Percentiles rank a stretch among this genome's conserved stretches.
phyloP scores from a whole-genome alignment of 1,284 basidiomycete species.

The Malassezia restricta region DNA sequence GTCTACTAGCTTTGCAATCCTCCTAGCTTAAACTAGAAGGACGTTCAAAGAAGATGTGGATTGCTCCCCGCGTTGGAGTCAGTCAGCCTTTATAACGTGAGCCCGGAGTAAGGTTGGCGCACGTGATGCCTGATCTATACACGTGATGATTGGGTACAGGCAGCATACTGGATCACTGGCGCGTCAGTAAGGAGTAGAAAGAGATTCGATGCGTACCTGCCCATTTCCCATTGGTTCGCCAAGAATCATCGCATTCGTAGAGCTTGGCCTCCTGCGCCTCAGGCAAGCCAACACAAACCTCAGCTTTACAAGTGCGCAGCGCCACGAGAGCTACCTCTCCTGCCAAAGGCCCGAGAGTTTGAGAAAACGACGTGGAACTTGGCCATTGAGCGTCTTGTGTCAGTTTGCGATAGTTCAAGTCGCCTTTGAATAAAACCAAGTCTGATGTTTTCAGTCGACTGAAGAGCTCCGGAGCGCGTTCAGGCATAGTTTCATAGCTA shows the following conservation, averaged over 20 bases:
- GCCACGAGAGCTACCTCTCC: slow-evolving; percentile 70
- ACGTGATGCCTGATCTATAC: neutral
- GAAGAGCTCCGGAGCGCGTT: slow-evolving; percentile 54
- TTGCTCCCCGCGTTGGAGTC: neutral
- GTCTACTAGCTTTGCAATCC: slow-evolving; percentile 6
- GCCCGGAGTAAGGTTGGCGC: too few relatives aligned
- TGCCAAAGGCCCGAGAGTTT: slow-evolving; percentile 60
- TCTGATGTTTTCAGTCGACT: slow-evolving; percentile 53
- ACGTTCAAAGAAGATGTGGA: neutral
- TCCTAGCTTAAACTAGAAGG: slow-evolving; percentile 8
- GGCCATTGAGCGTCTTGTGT: slow-evolving; percentile 84
- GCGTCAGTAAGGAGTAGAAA: neutral
- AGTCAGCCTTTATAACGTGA: too few relatives aligned
- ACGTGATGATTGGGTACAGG: neutral
- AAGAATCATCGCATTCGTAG: slow-evolving; percentile 25
- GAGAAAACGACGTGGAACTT: slow-evolving; percentile 62
- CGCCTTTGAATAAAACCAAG: slow-evolving; percentile 91
- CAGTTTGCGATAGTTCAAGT: slow-evolving; percentile 59
- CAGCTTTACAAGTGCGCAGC: slow-evolving; percentile 87
- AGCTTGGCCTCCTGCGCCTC: slow-evolving; percentile 25
- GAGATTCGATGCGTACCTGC: slow-evolving; percentile 15
- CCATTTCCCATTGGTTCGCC: slow-evolving; percentile 38
- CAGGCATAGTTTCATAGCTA: slow-evolving; percentile 19
- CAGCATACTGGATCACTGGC: neutral
- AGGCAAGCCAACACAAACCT: slow-evolving; percentile 48